Conservation (phyloP, 345 rosid genomes). For the Murraya koenigii region DNA sequence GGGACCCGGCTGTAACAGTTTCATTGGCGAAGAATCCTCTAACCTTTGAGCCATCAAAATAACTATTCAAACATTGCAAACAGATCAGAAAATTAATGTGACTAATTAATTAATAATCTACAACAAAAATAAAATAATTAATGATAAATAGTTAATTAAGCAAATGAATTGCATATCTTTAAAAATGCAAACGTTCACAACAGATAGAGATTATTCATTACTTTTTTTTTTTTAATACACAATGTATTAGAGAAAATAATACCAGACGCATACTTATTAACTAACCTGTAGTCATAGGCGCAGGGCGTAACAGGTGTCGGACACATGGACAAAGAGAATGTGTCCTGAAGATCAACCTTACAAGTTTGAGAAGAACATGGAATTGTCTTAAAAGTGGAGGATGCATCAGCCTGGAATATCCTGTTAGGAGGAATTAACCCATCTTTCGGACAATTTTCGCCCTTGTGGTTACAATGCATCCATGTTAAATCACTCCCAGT, state of each 20-base stretch:
- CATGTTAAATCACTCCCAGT: slow-evolving; percentile 33
- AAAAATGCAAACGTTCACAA: too few relatives aligned
- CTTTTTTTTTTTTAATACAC: too few relatives aligned
- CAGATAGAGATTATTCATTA: too few relatives aligned
- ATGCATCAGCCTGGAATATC: slow-evolving; percentile 6
- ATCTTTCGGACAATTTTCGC: background rate
- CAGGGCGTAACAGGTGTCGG: slow-evolving; percentile 21
- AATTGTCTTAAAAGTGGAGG: slow-evolving; percentile 23
- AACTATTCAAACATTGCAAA: slow-evolving; percentile 9
- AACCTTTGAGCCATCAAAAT: slow-evolving; percentile 6
- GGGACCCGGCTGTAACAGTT: slow-evolving; percentile 12
- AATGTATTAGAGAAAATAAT: background rate
- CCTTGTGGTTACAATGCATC: slow-evolving; percentile 24
- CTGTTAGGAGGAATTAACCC: background rate
- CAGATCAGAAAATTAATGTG: too few relatives aligned
- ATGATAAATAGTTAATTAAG: too few relatives aligned
- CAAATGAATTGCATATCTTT: too few relatives aligned
- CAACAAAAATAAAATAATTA: background rate
- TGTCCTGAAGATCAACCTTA: background rate
- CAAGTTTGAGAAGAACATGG: slow-evolving; percentile 21
- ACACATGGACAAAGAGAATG: slow-evolving; percentile 8
- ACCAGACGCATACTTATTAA: too few relatives aligned
- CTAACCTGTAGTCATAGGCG: slow-evolving; percentile 24
- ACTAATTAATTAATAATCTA: background rate
- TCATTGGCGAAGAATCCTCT: slow-evolving; percentile 26